These are phyloP conservation scores for Paramarasmius palmivorus DNA, from an alignment of 1,284 basidiomycete species.

Conservation along the genomic window DNA sequence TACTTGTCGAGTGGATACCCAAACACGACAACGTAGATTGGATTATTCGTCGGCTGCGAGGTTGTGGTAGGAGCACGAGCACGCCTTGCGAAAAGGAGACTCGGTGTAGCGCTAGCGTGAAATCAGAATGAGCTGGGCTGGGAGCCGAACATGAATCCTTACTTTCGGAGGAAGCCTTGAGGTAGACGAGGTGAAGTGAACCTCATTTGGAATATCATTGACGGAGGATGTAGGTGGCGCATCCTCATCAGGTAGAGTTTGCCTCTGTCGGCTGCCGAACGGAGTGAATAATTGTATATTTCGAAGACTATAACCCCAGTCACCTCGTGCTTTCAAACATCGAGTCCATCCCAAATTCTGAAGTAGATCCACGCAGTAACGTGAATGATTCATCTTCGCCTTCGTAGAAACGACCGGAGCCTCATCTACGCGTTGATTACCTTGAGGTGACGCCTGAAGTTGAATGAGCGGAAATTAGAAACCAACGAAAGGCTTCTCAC, in stretches of 20 bases:
- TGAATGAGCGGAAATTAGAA: slow-evolving; percentile 9
- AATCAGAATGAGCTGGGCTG: background rate
- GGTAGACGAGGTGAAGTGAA: slow-evolving; percentile 39
- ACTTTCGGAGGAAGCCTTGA: slow-evolving; percentile 47
- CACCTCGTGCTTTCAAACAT: slow-evolving; percentile 76
- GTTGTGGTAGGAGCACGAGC: slow-evolving; percentile 30
- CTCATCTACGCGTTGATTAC: slow-evolving; percentile 64
- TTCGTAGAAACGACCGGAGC: slow-evolving; percentile 71
- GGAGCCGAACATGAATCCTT: background rate
- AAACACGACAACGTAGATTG: slow-evolving; percentile 67
- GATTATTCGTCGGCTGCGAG: slow-evolving; percentile 30
- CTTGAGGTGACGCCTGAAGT: slow-evolving; percentile 51
- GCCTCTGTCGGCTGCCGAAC: slow-evolving; percentile 45
- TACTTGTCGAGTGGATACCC: slow-evolving; percentile 77
- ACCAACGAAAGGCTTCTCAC: slow-evolving; percentile 30
- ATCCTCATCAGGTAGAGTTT: slow-evolving; percentile 66
- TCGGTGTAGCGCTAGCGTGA: slow-evolving; percentile 28
- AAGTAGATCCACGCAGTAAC: slow-evolving; percentile 57
- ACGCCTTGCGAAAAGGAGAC: slow-evolving; percentile 34
- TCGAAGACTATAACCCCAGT: slow-evolving; percentile 13
- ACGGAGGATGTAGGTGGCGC: slow-evolving; percentile 72
- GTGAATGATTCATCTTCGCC: slow-evolving; percentile 73
- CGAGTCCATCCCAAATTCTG: slow-evolving; percentile 76
- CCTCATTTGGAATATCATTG: slow-evolving; percentile 68
- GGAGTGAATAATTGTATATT: slow-evolving; percentile 3